A percentile compares a stretch with the other conserved stretches of the same genome.
Conservation (phyloP, 129 eudicot genomes). For the Oenanthe sinensis region DNA sequence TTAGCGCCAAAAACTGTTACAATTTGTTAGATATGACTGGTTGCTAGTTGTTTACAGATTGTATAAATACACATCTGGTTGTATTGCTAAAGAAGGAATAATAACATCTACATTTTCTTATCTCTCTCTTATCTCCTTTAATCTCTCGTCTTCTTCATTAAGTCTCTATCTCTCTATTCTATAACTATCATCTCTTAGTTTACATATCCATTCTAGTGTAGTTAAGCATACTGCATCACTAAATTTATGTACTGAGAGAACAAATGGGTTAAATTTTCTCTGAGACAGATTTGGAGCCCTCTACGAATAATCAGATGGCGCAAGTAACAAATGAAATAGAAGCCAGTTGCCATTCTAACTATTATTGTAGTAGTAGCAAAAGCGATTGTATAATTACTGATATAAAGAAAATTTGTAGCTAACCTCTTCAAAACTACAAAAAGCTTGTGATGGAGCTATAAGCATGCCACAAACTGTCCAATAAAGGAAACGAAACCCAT, state of each 20-base stretch:
- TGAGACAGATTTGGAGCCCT: background rate
- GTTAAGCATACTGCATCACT: too few relatives aligned
- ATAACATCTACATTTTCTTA: too few relatives aligned
- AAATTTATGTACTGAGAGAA: background rate
- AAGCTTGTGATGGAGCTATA: slow-evolving; percentile 79
- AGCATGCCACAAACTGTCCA: slow-evolving; percentile 39
- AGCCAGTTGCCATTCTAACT: background rate
- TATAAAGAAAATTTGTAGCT: slow-evolving; percentile 11
- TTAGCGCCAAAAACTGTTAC: too few relatives aligned
- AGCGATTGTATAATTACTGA: background rate
- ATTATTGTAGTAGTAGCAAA: background rate
- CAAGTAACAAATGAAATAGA: background rate
- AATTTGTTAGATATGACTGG: too few relatives aligned
- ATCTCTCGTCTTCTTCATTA: too few relatives aligned
- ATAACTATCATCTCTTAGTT: too few relatives aligned
- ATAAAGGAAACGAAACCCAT: slow-evolving; percentile 54
- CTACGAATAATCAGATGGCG: background rate
- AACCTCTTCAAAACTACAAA: slow-evolving; percentile 88
- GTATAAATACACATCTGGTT: too few relatives aligned
- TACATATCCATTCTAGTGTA: too few relatives aligned
- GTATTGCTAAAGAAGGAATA: too few relatives aligned
- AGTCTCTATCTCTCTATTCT: too few relatives aligned
- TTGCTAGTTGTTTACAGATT: too few relatives aligned
- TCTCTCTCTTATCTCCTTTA: too few relatives aligned
- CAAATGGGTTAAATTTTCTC: background rate